Conservation (phyloP, 108 stramenopile genomes). For the Thalassiosira profunda region DNA sequence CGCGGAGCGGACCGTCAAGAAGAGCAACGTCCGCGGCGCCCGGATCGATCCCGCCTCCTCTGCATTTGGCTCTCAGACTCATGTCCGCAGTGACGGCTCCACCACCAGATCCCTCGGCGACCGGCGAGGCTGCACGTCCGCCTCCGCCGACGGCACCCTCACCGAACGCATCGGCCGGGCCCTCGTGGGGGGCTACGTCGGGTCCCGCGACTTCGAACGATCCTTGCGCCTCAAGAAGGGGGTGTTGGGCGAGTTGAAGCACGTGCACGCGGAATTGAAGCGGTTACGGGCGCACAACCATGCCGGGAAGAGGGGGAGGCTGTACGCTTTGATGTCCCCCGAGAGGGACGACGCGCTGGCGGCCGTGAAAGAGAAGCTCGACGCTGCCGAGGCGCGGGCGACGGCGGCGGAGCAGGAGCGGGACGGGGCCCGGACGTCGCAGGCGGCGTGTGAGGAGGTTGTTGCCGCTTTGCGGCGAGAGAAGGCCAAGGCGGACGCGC, state of each 20-base stretch:
- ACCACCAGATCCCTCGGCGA: too few relatives aligned
- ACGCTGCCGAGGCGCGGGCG: background rate
- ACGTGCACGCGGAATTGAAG: constrained; percentile 19
- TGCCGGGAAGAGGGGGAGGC: background rate
- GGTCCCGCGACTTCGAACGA: constrained; percentile 24
- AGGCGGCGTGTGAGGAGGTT: too few relatives aligned
- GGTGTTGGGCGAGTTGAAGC: constrained; percentile 36
- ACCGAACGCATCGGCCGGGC: constrained; percentile 34
- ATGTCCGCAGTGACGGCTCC: too few relatives aligned
- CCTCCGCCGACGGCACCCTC: background rate
- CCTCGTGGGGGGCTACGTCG: constrained; percentile 20
- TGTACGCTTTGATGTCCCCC: background rate
- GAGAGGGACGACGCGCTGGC: too few relatives aligned
- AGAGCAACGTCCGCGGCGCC: too few relatives aligned
- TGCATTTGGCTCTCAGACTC: too few relatives aligned
- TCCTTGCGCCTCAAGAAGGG: constrained; percentile 38
- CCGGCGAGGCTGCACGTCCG: background rate
- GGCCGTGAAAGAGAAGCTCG: too few relatives aligned
- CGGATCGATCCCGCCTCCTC: too few relatives aligned
- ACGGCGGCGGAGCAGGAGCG: background rate
- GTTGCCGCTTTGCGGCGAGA: too few relatives aligned
- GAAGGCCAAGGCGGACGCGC: too few relatives aligned
- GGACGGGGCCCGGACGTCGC: too few relatives aligned
- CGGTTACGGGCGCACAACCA: background rate
- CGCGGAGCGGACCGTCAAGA: too few relatives aligned